These are phyloP conservation scores for Lolium rigidum DNA, from an alignment of 176 grass and related monocot species.

Conservation along the genomic window DNA sequence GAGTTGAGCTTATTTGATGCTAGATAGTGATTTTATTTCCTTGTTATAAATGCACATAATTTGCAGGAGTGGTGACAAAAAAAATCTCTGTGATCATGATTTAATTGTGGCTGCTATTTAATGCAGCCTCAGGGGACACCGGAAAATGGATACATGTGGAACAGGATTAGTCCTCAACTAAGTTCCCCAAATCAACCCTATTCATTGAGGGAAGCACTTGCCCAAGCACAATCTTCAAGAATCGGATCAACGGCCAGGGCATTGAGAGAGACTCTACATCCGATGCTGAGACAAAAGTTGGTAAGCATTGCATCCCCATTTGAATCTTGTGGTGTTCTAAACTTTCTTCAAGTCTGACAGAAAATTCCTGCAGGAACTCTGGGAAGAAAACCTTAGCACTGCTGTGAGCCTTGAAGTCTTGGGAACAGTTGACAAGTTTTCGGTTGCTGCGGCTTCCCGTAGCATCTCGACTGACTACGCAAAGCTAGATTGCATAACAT, in stretches of 20 bases:
- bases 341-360: constrained; percentile 32
- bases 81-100: constrained; percentile 12
- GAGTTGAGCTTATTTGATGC: not conserved
- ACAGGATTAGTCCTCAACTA: constrained; percentile 92
- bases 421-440: constrained; percentile 92
- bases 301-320: constrained; percentile 53
- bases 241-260: constrained; percentile 88
- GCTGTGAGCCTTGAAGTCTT: constrained; percentile 92
- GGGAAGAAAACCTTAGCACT: constrained; percentile 99
- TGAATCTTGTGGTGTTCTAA: constrained; percentile 30
- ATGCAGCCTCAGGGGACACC: constrained; percentile 88
- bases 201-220: constrained; percentile 98
- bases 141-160: constrained; percentile 99
- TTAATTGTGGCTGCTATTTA: constrained; percentile 26
- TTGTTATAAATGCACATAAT: constrained; percentile 20
- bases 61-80: constrained; percentile 27
- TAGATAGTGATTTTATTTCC: constrained; percentile 13
- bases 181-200: constrained; percentile 99
- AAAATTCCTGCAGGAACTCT: constrained; percentile 83
- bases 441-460: constrained; percentile 76
- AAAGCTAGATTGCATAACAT: constrained; percentile 94
- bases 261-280: constrained; percentile 91
- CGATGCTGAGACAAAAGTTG: constrained; percentile 93
- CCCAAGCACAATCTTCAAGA: constrained; percentile 97
- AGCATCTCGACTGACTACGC: constrained; percentile 90